Evolutionary conservation across 2,329 filamentous ascomycete species (phyloP), one percentile per base, ranked within the genome.

Genomic region (Ophiobolus disseminans): DNA sequence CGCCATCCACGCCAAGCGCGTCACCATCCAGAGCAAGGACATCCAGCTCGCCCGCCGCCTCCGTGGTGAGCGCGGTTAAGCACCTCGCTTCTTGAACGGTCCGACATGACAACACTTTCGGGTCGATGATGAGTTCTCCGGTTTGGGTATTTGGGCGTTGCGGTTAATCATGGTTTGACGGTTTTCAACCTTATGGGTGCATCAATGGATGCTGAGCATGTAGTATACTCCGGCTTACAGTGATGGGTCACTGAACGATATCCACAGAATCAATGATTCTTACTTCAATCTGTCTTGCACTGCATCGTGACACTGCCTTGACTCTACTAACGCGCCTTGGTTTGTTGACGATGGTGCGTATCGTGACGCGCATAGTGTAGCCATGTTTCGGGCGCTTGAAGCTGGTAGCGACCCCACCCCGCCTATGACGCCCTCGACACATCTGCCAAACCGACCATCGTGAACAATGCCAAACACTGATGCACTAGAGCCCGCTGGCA

Each of bases 1-100:
- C 81, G 93, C 94, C 73, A 96, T 97, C 78, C 94, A 97, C 81
- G 93, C 94, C 80, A 97, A 97, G 87, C 91, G 94, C 82, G 94
- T 97, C 73, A 97, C 93, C 73, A 97, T 97, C 80, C 78, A 96
- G 90, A 91, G 94, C 75, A 96, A 96, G 78, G 94, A 97, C 75
- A 96, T 99, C 65, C 93, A 97, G 77, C 83, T 97, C 52, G 93
- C 93, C 59, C 78, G 78, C 63, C 78, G 78, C 58, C 78, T 81
- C 68, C 78, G 78, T 71, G 78, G 78, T 66, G 78, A 80, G 77
- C 78, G 78, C 57, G 79, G 78, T 74, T 80, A 80, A 67, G 58
- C 58, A 50, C 53, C 47, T 55, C 56, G 45, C 48, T 57, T 63
- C 55, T 50, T 52, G 44, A 54, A 52, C 53, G 54, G 38, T 56